Base-by-base conservation (phyloP, 805 yeast species). In the Clavispora vitiphila region DNA sequence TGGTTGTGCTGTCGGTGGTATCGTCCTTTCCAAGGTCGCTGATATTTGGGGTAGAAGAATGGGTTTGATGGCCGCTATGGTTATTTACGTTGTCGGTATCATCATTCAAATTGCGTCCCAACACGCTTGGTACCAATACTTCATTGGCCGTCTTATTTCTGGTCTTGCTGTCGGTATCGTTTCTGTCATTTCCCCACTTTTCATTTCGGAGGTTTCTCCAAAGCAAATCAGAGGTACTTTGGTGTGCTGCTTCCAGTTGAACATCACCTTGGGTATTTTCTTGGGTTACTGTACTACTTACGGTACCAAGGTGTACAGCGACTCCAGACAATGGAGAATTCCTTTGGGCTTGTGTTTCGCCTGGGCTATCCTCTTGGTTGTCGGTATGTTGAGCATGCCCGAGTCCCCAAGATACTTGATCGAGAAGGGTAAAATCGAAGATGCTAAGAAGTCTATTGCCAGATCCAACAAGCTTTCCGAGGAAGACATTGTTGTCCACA, bases 91-190 rank as follows among this genome's bases (percentile, higher is more conserved):
- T 41, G 67, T 79, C 36, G 89, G 88, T 53, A 72, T 78, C 38
- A 55, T 78, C 34, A 68, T 82, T 45, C 86, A 81, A 63, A 78
- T 79, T 42, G 61, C 82, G 18, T 72, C 87, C 15, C 49, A 67
- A 14, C 43, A 58, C 32, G 61, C 65, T 23, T 82, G 87, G 87
- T 74, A 72, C 55, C 89, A 83, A 60, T 49, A 45, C 43, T 49
- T 78, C 49, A 66, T 80, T 51, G 87, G 87, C 1, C 68, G 91
- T 43, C 69, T 77, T 23, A 58, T 80, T 24, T 75, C 84, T 12
- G 90, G 90, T n/a, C 53, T 81, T 20, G 88, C 84, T 8, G 80
- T 85, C 19, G 93, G 93, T 12, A 74, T 76, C 21, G 82, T 85
- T 5, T 76, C 89, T 0, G 84, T 83, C 51, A 69, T 81, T 31